A percentile compares a stretch with the other conserved stretches of the same genome.
phyloP scores from a whole-genome alignment of 352 stramenopile species.

The Globisporangium recalcitrans region DNA sequence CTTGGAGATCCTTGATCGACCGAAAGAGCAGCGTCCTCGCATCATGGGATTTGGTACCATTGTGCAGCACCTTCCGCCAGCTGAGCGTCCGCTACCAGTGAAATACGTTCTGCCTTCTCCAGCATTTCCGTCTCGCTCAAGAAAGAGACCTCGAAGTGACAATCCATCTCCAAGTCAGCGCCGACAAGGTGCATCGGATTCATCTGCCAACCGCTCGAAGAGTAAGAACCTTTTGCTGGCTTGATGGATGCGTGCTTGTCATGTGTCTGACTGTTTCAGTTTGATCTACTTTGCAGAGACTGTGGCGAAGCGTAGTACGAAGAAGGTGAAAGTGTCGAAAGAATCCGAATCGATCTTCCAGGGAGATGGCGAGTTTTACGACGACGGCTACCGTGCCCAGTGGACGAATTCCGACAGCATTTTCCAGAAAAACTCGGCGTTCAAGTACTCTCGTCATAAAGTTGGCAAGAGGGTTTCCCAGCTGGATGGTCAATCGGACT shows the following conservation, averaged over 20 bases:
- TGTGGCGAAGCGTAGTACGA: conserved; percentile 11
- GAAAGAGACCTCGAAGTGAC: conserved; percentile 60
- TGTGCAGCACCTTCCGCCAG: conserved; percentile 60
- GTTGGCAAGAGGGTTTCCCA: conserved; percentile 26
- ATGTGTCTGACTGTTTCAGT: not conserved
- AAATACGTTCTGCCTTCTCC: conserved; percentile 66
- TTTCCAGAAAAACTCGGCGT: conserved; percentile 33
- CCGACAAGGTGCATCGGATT: conserved; percentile 16
- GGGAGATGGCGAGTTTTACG: conserved; percentile 40
- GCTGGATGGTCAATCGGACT: conserved; percentile 55
- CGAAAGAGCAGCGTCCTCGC: conserved; percentile 64
- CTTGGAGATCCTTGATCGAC: conserved; percentile 72
- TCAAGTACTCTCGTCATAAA: conserved; percentile 22
- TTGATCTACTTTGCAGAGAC: conserved; percentile 3
- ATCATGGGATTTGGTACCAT: conserved; percentile 85
- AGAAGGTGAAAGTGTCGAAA: conserved; percentile 22
- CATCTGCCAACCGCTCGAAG: not conserved
- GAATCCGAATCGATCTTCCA: conserved; percentile 32
- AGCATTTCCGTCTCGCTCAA: conserved; percentile 66
- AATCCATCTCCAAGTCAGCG: conserved; percentile 26
- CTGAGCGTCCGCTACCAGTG: conserved; percentile 56
- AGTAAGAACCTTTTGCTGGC: conserved; percentile 1
- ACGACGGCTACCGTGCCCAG: not conserved
- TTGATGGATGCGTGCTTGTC: not conserved
- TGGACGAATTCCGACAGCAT: conserved; percentile 18